Evolutionary conservation across 148 eudicot species (phyloP).

Genomic region (Euryodendron excelsum): DNA sequence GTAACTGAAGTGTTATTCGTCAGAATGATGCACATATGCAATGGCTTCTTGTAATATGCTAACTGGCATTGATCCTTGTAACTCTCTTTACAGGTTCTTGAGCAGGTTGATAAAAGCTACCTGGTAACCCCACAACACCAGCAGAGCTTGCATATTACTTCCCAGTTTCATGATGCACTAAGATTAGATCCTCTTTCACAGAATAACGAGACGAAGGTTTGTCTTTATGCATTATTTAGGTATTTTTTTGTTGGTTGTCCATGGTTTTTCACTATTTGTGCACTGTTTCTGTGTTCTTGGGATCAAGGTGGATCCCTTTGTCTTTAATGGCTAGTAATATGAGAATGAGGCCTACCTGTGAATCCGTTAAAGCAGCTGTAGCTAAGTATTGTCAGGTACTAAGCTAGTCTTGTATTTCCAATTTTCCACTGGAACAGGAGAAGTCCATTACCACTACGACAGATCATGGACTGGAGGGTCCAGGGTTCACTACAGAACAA

Average conservation of each 20-base stretch:
- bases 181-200: conserved; percentile 47
- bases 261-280: not conserved
- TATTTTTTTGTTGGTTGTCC: not conserved
- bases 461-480: conserved; percentile 38
- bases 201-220: conserved; percentile 56
- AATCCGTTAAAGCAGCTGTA: not conserved
- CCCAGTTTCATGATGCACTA: conserved; percentile 72
- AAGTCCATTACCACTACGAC: conserved; percentile 24
- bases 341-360: not conserved
- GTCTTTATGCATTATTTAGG: not conserved
- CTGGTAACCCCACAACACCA: conserved; percentile 43
- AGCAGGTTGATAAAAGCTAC: conserved; percentile 45
- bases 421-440: conserved; percentile 38
- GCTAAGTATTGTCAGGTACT: not conserved
- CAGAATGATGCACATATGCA: not conserved
- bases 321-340: not conserved
- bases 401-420: conserved; percentile 12
- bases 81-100: conserved; percentile 36
- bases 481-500: conserved; percentile 37
- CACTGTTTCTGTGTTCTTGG: not conserved
- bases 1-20: not conserved
- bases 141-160: conserved; percentile 68
- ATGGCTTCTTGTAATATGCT: not conserved
- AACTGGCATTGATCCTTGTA: not conserved
- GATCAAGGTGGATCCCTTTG: not conserved